Evolutionary conservation across 352 stramenopile species (phyloP), one percentile per base, ranked within the genome.

Genomic region (Phytophthora palmivora): DNA sequence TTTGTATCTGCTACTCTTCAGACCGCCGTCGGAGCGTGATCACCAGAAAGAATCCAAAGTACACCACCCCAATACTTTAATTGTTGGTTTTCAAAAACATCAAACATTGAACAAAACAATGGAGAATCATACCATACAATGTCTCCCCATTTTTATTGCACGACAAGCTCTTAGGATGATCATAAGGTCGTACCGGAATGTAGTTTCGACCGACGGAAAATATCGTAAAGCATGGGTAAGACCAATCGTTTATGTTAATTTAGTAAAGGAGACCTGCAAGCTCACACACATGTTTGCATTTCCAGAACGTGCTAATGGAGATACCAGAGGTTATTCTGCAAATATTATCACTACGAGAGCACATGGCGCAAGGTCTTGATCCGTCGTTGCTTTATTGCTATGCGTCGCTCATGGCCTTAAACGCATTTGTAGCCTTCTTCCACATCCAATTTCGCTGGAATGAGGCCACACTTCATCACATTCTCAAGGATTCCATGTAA

Each of bases 401-500:
- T 37, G 72, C 76, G 9, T 51, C 43, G 0, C 41, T 82, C 0
- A 82, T 84, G 72, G 56, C 63, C 15, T 24, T 74, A 26, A 84
- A 84, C 54, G 67, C 64, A 8, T 59, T 76, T 22, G 28, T 65
- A 4, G 72, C 61, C 12, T 79, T 72, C 33, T 80, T 74, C 16
- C 48, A 67, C 33, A 67, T 78, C 12, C 55, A 65, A 15, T 67
- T 84, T 42, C 61, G 51, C 0, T 78, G 75, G 75, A 71, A 68
- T 9, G 22, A 72, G 9, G 22, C 61, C 16, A 55, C 50, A 3
- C 49, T 79, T 9, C 49, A 70, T 22, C 60, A 81, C 30, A 72
- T 79, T 26, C 9, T 79, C 9, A 74, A 63, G 15, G 72, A 84
- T 39, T 74, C 75, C 2, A 58, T 81, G 68, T 82, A 69, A 28